Percentiles rank a stretch among this genome's conserved stretches.
Conservation (phyloP, 345 rosid genomes). For the Tarenaya hassleriana region DNA sequence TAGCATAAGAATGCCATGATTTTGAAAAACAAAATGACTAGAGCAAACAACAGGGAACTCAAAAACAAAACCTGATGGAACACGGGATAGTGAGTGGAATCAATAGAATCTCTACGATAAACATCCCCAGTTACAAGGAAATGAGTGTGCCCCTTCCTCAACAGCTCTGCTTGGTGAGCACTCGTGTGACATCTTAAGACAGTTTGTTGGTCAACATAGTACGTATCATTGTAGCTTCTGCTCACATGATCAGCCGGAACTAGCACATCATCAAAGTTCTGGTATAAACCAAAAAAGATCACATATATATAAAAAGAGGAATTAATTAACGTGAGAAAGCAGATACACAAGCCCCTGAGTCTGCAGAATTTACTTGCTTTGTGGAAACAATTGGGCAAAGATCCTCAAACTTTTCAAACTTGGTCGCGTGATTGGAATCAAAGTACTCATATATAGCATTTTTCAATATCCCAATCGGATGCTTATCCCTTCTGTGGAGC, state of each 20-base stretch:
- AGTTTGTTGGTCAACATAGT: constrained; percentile 79
- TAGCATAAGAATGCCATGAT: not conserved
- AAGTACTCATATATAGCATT: constrained; percentile 82
- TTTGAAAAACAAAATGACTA: constrained; percentile 12
- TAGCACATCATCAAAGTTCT: constrained; percentile 98
- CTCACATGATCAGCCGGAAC: constrained; percentile 94
- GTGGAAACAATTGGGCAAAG: constrained; percentile 81
- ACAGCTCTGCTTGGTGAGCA: constrained; percentile 97
- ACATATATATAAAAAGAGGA: not conserved
- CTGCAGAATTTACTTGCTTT: constrained; percentile 50
- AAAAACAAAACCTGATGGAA: constrained; percentile 77
- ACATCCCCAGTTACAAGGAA: constrained; percentile 98
- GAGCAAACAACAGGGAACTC: not conserved
- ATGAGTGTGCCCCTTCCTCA: constrained; percentile 64
- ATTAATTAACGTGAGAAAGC: not conserved
- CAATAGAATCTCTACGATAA: constrained; percentile 94
- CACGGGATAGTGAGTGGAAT: constrained; percentile 93
- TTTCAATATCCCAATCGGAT: constrained; percentile 83
- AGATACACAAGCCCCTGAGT: constrained; percentile 5
- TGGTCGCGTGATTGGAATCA: constrained; percentile 50
- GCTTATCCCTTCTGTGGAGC: constrained; percentile 68
- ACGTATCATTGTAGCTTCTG: no score
- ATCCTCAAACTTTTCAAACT: constrained; percentile 77
- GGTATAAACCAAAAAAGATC: constrained; percentile 16
- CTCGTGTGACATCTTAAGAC: constrained; percentile 97